Percentiles rank a stretch among this genome's conserved stretches.
Conservation (phyloP, 2,329 filamentous ascomycete genomes). For the Lasiodiplodia theobromae region DNA sequence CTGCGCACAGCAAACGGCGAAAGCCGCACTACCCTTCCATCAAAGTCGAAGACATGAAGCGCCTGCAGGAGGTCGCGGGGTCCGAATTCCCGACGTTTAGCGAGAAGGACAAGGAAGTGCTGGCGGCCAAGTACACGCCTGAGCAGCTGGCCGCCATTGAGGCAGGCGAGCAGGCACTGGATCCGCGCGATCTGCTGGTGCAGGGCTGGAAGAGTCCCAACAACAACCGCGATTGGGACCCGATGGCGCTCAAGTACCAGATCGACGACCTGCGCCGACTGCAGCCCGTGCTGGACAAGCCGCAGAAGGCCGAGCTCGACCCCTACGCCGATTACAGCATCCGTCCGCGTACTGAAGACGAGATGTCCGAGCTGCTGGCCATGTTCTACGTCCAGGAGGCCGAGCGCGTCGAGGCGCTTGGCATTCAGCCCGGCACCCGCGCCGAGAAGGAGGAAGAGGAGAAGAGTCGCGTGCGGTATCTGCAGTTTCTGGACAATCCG, state of each 20-base stretch:
- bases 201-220: constrained; percentile 62
- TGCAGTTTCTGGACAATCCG: constrained; percentile 51
- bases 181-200: constrained; percentile 74
- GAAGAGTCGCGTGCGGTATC: constrained; percentile 51
- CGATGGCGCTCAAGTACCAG: constrained; percentile 64
- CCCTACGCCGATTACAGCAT: constrained; percentile 24
- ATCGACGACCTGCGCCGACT: constrained; percentile 82
- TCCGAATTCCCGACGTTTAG: constrained; percentile 68
- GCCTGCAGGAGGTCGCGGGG: constrained; percentile 34
- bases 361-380: constrained; percentile 21
- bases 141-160: constrained; percentile 83
- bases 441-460: constrained; percentile 51
- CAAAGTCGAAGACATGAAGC: constrained; percentile 49
- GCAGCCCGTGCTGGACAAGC: constrained; percentile 75
- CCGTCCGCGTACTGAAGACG: constrained; percentile 38
- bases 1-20: constrained; percentile 43
- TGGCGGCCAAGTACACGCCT: constrained; percentile 75
- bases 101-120: constrained; percentile 66
- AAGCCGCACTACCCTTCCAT: constrained; percentile 53
- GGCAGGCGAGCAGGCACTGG: constrained; percentile 79
- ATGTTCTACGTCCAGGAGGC: constrained; percentile 23
- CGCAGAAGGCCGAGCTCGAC: constrained; percentile 19
- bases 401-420: constrained; percentile 19
- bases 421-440: background rate
- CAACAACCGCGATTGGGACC: constrained; percentile 74